Percentiles rank a stretch among this genome's conserved stretches.
Evolutionary conservation across 1,284 basidiomycete genomes (phyloP).

Genomic region (Naganishia liquefaciens): DNA sequence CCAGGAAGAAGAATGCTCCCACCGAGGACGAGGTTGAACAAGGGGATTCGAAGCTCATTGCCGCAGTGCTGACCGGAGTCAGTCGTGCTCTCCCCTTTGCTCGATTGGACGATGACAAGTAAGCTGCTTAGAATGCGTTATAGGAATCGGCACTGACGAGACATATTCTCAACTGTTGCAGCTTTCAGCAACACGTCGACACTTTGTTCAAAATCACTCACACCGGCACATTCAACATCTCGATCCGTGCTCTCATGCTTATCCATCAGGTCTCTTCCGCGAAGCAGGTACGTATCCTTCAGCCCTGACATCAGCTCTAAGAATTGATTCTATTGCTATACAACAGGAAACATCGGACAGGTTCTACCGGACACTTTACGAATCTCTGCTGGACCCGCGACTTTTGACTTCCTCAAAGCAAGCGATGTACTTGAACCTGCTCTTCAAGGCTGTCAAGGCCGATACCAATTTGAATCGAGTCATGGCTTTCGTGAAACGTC

Average conservation of each 20-base stretch:
- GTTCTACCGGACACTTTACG: conserved; percentile 89
- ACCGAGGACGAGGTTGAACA: conserved; percentile 69
- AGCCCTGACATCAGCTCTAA: conserved; percentile 50
- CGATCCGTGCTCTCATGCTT: conserved; percentile 89
- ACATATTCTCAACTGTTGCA: conserved; percentile 45
- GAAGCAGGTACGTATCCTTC: conserved; percentile 39
- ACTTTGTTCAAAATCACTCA: conserved; percentile 95
- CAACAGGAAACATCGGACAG: conserved; percentile 66
- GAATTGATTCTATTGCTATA: no score
- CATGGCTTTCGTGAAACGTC: conserved; percentile 80
- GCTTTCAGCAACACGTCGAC: conserved; percentile 84
- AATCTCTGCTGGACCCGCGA: conserved; percentile 80
- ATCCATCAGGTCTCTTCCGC: conserved; percentile 73
- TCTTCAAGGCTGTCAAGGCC: conserved; percentile 88
- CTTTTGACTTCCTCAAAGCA: conserved; percentile 86
- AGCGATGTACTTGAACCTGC: conserved; percentile 93
- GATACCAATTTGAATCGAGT: conserved; percentile 67
- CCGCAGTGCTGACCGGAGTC: conserved; percentile 89
- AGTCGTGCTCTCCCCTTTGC: conserved; percentile 95
- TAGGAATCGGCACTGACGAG: conserved; percentile 37
- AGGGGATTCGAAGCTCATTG: conserved; percentile 77
- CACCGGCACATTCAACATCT: conserved; percentile 86
- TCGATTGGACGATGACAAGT: conserved; percentile 65
- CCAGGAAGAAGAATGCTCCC: conserved; percentile 48
- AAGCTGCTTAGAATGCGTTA: conserved; percentile 46